These are phyloP conservation scores for Fusarium miscanthi DNA, from an alignment of 2,329 filamentous ascomycete genomes.

Conservation along the genomic window DNA sequence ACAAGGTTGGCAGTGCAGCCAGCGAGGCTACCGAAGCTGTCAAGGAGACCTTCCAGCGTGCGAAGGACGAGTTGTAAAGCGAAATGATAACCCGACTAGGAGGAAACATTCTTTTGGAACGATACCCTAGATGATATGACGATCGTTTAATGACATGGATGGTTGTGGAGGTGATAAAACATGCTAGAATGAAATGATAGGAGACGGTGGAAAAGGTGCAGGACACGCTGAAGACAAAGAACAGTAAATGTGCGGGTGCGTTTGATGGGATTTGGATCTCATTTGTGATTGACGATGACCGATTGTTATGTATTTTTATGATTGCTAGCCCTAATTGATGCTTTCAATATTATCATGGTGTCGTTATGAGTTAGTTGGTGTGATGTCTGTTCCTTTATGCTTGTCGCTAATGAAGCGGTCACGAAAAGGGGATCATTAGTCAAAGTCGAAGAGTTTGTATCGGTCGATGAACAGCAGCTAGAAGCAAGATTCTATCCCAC, in stretches of 20 bases:
- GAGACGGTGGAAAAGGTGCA: conserved; percentile 18
- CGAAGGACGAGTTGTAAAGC: conserved; percentile 55
- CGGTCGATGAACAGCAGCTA: neutral
- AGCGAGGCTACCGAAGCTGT: conserved; percentile 57
- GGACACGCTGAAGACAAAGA: conserved; percentile 21
- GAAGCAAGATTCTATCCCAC: neutral
- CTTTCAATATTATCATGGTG: neutral
- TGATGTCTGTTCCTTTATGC: neutral
- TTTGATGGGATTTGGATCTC: conserved; percentile 41
- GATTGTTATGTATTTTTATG: conserved; percentile 34
- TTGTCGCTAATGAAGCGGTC: neutral
- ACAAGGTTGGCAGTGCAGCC: conserved; percentile 52
- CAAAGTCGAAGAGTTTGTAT: neutral
- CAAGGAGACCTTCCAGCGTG: conserved; percentile 52
- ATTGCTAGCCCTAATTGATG: conserved; percentile 29
- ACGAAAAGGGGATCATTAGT: neutral
- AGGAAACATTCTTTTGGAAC: conserved; percentile 42
- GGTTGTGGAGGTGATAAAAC: conserved; percentile 8
- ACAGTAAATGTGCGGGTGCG: conserved; percentile 18
- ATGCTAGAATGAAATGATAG: conserved; percentile 20
- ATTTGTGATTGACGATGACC: conserved; percentile 26
- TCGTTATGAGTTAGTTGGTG: accelerated
- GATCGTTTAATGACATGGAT: conserved; percentile 43
- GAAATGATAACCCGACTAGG: conserved; percentile 7
- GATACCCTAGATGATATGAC: conserved; percentile 47